Evolutionary conservation across 805 yeast species (phyloP).

Genomic region (Lipomyces sp.): DNA sequence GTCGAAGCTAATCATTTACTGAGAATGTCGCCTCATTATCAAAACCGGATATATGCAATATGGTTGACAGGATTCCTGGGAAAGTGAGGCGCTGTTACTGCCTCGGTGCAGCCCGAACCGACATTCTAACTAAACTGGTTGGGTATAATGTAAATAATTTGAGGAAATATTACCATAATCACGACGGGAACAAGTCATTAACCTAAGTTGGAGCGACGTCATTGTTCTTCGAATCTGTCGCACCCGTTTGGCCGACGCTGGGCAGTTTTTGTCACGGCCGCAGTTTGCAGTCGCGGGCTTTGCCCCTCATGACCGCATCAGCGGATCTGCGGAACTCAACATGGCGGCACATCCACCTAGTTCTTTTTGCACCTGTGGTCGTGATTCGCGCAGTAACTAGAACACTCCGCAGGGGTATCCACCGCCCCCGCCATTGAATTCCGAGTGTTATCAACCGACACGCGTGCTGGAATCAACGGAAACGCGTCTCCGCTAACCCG

Average conservation of each 20-base stretch:
- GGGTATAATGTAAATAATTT: too few species aligned
- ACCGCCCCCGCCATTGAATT: not conserved
- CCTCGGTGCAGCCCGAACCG: too few species aligned
- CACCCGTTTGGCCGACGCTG: slow-evolving; percentile 2
- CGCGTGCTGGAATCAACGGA: not conserved
- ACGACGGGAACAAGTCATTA: too few species aligned
- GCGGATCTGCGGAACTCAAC: not conserved
- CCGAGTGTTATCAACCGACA: not conserved
- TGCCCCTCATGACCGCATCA: not conserved
- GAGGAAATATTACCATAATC: too few species aligned
- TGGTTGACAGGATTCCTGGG: too few species aligned
- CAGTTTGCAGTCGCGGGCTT: not conserved
- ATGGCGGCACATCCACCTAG: not conserved
- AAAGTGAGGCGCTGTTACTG: too few species aligned
- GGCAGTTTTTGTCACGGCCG: not conserved
- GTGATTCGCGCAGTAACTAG: not conserved
- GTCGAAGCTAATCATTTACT: too few species aligned
- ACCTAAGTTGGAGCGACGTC: too few species aligned
- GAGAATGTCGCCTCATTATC: too few species aligned
- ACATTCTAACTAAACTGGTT: too few species aligned
- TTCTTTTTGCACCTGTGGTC: not conserved
- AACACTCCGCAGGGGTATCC: not conserved
- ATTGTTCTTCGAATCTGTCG: not conserved
- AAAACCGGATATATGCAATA: too few species aligned
- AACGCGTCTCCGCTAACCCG: not conserved